Evolutionary conservation across 225 moss, liverwort and hornwort species (phyloP).

Genomic region (Polytrichum commune): DNA sequence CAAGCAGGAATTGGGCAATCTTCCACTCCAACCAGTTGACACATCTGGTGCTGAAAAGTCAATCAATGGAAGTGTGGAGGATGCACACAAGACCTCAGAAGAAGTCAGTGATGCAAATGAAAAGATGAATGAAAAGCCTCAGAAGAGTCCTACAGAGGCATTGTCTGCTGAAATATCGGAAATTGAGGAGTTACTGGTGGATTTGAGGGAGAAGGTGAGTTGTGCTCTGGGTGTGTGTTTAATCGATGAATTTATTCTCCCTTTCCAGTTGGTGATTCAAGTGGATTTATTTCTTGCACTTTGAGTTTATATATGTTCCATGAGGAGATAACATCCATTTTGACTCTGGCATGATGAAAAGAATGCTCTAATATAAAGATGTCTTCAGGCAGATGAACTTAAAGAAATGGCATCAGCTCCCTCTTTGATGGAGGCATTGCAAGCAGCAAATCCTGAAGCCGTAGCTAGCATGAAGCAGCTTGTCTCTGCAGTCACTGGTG

Average conservation of each 20-base stretch:
- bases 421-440: slow-evolving; percentile 74
- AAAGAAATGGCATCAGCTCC: slow-evolving; percentile 88
- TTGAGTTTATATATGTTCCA: too few species aligned
- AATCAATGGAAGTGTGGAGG: slow-evolving; percentile 29
- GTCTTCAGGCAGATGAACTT: slow-evolving; percentile 70
- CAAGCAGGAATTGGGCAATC: slow-evolving; percentile 43
- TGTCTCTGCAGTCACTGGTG: slow-evolving; percentile 38
- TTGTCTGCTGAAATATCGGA: slow-evolving; percentile 62
- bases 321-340: too few species aligned
- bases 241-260: not conserved
- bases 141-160: slow-evolving; percentile 19
- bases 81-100: slow-evolving; percentile 27
- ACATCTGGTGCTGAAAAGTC: slow-evolving; percentile 16
- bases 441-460: slow-evolving; percentile 78
- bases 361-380: not conserved
- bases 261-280: not conserved
- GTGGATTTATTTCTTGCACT: too few species aligned
- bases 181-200: slow-evolving; percentile 74
- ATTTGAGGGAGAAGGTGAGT: slow-evolving; percentile 75
- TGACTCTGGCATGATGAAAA: too few species aligned
- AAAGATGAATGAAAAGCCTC: slow-evolving; percentile 19
- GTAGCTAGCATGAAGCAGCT: slow-evolving; percentile 72
- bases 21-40: slow-evolving; percentile 23
- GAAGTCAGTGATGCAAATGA: slow-evolving; percentile 17
- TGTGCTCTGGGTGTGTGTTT: not conserved